Evolutionary conservation across 331 rosid species (phyloP).

Genomic region (Dryas integrifolia): DNA sequence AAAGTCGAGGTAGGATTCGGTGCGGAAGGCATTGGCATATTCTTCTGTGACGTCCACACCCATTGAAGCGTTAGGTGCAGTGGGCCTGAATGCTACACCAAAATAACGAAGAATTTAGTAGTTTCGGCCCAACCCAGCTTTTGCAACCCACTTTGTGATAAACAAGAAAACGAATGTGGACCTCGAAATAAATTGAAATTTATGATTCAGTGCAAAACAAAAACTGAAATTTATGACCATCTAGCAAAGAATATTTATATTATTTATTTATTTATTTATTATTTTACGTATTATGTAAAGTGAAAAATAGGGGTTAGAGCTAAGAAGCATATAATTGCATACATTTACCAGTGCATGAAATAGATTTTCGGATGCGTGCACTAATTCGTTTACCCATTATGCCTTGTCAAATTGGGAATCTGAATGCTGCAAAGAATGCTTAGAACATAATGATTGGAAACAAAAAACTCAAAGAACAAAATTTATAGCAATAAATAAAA

Average conservation of each 20-base stretch:
- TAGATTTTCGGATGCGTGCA: constrained; percentile 34
- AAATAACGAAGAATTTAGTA: neutral
- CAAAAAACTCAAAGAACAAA: neutral
- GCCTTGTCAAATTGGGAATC: neutral
- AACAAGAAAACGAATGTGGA: too few relatives aligned
- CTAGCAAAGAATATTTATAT: too few relatives aligned
- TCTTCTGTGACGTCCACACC: constrained; percentile 59
- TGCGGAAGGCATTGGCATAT: constrained; percentile 76
- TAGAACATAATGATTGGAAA: neutral
- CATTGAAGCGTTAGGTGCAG: constrained; percentile 14
- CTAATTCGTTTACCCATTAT: constrained; percentile 44
- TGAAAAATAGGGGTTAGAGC: too few relatives aligned
- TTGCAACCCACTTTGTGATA: neutral
- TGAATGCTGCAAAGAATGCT: neutral
- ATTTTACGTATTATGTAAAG: too few relatives aligned
- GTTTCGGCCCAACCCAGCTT: too few relatives aligned
- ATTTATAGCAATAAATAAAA: too few relatives aligned
- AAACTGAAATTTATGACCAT: too few relatives aligned
- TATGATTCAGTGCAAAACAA: too few relatives aligned
- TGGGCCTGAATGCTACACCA: neutral
- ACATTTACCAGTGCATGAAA: constrained; percentile 40
- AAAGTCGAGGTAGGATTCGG: constrained; percentile 68
- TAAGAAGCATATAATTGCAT: too few relatives aligned
- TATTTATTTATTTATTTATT: too few relatives aligned
- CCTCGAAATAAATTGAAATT: too few relatives aligned